Evolutionary conservation across 305 asterid genomes (phyloP).

Genomic region (Fraxinus dipetala): DNA sequence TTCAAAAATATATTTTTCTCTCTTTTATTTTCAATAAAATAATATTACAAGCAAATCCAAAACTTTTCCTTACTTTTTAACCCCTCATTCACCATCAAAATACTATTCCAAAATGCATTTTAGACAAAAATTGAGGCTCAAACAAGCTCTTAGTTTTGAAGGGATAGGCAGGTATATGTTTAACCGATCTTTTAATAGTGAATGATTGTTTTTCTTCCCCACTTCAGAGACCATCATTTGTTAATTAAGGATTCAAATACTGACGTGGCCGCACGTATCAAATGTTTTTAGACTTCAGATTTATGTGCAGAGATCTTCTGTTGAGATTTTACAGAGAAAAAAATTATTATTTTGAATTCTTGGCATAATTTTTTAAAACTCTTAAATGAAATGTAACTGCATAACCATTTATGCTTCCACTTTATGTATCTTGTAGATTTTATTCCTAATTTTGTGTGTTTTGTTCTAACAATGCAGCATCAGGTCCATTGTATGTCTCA

Average conservation of each 20-base stretch:
- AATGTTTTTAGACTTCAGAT: not conserved
- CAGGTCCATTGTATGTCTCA: constrained; percentile 81
- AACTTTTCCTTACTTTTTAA: not conserved
- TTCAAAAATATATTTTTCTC: no score
- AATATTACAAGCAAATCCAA: not conserved
- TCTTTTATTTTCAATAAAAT: not conserved
- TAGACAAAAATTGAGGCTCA: not conserved
- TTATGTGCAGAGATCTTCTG: not conserved
- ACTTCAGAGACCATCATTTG: not conserved
- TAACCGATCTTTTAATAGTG: not conserved
- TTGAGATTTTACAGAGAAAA: not conserved
- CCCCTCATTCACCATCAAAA: not conserved
- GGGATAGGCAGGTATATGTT: not conserved
- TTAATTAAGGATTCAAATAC: not conserved
- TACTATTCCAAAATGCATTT: not conserved
- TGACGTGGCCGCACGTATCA: not conserved
- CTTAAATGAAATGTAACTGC: not conserved
- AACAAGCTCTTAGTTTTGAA: not conserved
- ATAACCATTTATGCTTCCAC: not conserved
- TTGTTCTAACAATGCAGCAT: constrained; percentile 45
- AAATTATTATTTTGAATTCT: not conserved
- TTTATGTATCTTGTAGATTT: not conserved
- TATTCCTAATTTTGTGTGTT: not conserved
- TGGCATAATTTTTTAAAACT: not conserved
- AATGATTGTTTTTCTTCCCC: not conserved